phyloP scores from a whole-genome alignment of 2,329 filamentous ascomycete genomes.

The Raffaelea ambrosiae region DNA sequence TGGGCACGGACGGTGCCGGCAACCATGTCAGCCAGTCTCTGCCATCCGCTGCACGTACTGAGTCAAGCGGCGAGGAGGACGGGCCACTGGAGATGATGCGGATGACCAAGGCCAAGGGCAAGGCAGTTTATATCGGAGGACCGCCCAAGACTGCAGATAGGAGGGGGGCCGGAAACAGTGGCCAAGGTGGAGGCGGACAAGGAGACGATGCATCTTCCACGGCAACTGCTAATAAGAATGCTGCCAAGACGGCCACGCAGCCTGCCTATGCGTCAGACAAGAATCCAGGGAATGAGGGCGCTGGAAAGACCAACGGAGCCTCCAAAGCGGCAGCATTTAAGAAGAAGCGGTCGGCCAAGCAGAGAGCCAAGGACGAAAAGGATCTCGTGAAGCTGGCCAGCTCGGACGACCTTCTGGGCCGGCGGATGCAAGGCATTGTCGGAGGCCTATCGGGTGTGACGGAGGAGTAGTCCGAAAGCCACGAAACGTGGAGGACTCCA shows the following conservation, averaged over 20 bases:
- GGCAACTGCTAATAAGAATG: too few relatives aligned
- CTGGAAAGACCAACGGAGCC: conserved; percentile 1
- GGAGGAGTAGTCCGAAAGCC: conserved; percentile 29
- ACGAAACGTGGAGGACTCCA: too few relatives aligned
- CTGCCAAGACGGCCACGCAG: too few relatives aligned
- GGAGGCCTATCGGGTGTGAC: conserved; percentile 42
- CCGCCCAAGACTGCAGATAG: too few relatives aligned
- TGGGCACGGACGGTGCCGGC: too few relatives aligned
- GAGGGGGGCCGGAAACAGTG: too few relatives aligned
- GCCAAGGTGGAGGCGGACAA: not conserved
- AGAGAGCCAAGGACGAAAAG: conserved; percentile 27
- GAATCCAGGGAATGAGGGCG: too few relatives aligned
- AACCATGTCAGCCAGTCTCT: conserved; percentile 8
- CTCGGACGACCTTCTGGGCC: conserved; percentile 47
- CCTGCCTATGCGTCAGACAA: too few relatives aligned
- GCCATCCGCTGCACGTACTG: conserved; percentile 33
- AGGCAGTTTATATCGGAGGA: conserved; percentile 14
- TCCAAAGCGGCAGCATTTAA: not conserved
- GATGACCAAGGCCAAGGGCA: conserved; percentile 34
- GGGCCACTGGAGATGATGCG: conserved; percentile 72
- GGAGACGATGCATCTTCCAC: not conserved
- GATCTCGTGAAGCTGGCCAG: conserved; percentile 45
- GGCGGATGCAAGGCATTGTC: conserved; percentile 50
- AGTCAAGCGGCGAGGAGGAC: conserved; percentile 72
- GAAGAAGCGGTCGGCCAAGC: conserved; percentile 17